Conservation (phyloP, 768 basidiomycete species). For the Hericium erinaceus region DNA sequence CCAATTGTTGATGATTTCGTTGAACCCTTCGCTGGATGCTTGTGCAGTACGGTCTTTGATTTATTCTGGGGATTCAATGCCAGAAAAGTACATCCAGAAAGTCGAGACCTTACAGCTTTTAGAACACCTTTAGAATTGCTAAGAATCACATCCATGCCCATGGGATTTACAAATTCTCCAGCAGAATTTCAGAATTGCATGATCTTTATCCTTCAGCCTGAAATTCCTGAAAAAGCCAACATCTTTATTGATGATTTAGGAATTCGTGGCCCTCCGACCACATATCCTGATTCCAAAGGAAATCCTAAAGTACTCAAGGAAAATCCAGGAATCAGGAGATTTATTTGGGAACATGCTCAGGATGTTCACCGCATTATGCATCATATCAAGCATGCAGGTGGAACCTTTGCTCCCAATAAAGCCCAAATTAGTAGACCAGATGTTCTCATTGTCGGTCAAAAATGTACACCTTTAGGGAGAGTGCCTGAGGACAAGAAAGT, state of each 20-base stretch:
- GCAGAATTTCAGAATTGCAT: slow-evolving; percentile 23
- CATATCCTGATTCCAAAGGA: background rate
- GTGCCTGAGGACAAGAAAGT: no score
- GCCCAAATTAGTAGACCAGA: no score
- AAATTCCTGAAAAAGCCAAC: slow-evolving; percentile 19
- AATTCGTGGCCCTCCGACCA: background rate
- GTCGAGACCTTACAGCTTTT: background rate
- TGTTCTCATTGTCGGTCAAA: no score
- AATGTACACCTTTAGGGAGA: no score
- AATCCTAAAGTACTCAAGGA: background rate
- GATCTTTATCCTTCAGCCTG: slow-evolving; percentile 23
- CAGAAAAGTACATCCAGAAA: background rate
- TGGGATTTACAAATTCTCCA: background rate
- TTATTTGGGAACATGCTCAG: background rate
- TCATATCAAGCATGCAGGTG: no score
- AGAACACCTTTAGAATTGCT: background rate
- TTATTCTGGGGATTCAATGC: slow-evolving; percentile 14
- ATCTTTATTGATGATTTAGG: slow-evolving; percentile 22
- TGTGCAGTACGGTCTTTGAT: slow-evolving; percentile 24
- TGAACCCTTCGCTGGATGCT: slow-evolving; percentile 8
- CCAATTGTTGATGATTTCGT: slow-evolving; percentile 12
- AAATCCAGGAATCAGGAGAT: background rate
- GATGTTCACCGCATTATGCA: no score
- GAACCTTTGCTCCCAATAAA: background rate
- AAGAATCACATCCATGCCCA: background rate